Base-by-base conservation (phyloP, 2,329 filamentous ascomycete genomes). In the Triangularia setosa region DNA sequence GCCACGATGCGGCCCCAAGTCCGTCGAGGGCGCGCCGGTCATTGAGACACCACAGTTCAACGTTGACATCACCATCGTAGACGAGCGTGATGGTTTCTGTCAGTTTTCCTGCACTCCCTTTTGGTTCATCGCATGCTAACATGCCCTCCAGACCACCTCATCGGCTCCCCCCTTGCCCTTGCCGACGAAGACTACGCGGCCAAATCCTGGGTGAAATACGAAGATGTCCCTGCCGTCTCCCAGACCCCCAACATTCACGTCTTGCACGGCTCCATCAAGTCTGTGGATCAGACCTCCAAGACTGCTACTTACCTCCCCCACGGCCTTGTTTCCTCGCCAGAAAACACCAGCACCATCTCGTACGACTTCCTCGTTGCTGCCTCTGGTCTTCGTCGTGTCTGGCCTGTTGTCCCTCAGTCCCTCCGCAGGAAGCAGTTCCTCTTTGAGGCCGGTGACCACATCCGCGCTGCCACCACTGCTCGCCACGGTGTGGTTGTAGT, bases 21-120 rank as follows among this genome's bases (percentile, higher is more conserved):
- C 65, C 58, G 71, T 64, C 6, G 66, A 69, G 55, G 67, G 65
- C 59, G 63, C 70, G 40, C 40, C 64, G 21, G 24, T 25, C 14
- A 24, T 23, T 66, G 66, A 53, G 27, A 23, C 53, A 27, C 58
- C 65, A 54, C 60, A 79, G 24, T 79, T 89, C 54, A 81, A 85
- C 1, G 76, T 91, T 14, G 83, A 92, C 40, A 87, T 93, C 59
- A 92, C 89, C 23, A 83, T 93, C 23, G 86, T 91, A 24, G 90
- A 93, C 71, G 89, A 93, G 75, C 81, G 89, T n/a, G 90, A 93
- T 79, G 91, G 91, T n/a, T 93, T 87, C 74, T 93, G 90, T 93
- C 79, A 70, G 88, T 77, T 7, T 68, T 65, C 48, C 25, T 27
- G 61, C 61, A 63, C 61, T 40, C 24, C 7, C 9, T 67, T 60